Base-by-base conservation (phyloP, 83 land plant species). In the Isoetes engelmannii region DNA sequence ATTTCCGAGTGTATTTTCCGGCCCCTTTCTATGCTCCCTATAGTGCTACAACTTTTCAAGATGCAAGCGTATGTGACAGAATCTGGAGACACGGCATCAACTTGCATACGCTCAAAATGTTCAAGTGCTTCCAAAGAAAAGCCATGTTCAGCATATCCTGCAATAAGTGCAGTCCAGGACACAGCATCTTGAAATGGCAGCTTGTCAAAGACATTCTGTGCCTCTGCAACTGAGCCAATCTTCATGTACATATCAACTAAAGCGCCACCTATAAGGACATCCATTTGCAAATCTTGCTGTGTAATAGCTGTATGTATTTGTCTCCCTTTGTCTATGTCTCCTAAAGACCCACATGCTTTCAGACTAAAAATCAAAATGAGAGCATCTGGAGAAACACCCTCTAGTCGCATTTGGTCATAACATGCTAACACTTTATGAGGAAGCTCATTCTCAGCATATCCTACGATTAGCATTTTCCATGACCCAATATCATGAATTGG, bases 381-480 rank as follows among this genome's bases (percentile, higher is more conserved):
- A 37, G 65, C 15, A 37, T 37, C 28, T 6, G 42, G 5, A 63
- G 65, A 47, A 42, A 63, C 45, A n/a, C 65, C 65, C 45, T 63
- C 37, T 37, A 43, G 47, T 6, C 45, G 47, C 65, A 63, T 63
- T 6, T 42, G 6, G 10, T 63, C n/a, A 63, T 43, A 37, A 63
- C 28, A 63, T 6, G 45, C 6, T 47, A 28, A 28, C 15, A n/a
- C 45, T 63, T 21, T 42, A 13, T 63, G 47, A 37, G n/a, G 7
- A 10, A 17, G 6, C 18, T 44, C 65, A 63, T 6, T 17, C 3
- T 63, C 44, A 63, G 44, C 41, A 42, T 63, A 63, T 21, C 65
- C 65, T 28, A 1, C 44, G 6, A 63, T 63, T n/a, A 63, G 28
- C 6, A 47, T 6, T 28, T 17, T 20, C 65, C 65, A 63, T 7